These are phyloP conservation scores for Lactarius psammicola DNA, from an alignment of 768 basidiomycete species.

Conservation along the genomic window DNA sequence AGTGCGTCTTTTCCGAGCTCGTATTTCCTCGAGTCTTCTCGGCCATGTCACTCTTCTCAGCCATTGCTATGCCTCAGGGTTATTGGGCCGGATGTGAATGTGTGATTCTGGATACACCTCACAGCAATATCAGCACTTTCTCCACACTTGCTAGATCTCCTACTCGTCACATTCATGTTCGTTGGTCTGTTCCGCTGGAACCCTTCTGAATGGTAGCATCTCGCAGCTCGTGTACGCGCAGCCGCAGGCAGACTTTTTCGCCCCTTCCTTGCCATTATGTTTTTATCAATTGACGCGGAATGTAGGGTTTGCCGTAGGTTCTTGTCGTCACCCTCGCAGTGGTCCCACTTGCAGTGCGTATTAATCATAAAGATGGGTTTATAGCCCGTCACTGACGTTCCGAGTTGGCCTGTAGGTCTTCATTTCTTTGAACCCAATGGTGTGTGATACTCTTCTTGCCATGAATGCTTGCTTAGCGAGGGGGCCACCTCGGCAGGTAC, in stretches of 20 bases:
- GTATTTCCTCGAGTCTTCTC: neutral
- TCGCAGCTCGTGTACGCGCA: constrained; percentile 1
- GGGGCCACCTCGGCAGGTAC: neutral
- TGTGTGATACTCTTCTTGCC: neutral
- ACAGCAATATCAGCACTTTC: neutral
- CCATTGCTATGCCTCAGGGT: neutral
- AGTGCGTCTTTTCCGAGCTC: neutral
- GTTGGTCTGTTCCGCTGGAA: constrained; percentile 11
- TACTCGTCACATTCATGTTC: constrained; percentile 7
- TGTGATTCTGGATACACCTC: neutral
- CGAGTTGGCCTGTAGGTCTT: neutral
- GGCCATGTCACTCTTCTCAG: neutral
- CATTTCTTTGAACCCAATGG: constrained; percentile 4
- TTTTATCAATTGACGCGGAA: neutral
- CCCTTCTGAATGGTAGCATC: neutral
- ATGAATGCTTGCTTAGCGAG: neutral
- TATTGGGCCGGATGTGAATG: neutral
- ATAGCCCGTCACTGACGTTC: neutral
- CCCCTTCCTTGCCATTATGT: neutral
- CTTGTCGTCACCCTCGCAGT: neutral
- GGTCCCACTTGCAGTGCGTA: constrained; percentile 4
- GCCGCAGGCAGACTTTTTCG: neutral
- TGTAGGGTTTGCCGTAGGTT: constrained; percentile 10
- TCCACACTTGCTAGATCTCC: constrained; percentile 2
- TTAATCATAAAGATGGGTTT: neutral